phyloP scores from a whole-genome alignment of 257 asterid species.

The Fraxinus cuspidata region DNA sequence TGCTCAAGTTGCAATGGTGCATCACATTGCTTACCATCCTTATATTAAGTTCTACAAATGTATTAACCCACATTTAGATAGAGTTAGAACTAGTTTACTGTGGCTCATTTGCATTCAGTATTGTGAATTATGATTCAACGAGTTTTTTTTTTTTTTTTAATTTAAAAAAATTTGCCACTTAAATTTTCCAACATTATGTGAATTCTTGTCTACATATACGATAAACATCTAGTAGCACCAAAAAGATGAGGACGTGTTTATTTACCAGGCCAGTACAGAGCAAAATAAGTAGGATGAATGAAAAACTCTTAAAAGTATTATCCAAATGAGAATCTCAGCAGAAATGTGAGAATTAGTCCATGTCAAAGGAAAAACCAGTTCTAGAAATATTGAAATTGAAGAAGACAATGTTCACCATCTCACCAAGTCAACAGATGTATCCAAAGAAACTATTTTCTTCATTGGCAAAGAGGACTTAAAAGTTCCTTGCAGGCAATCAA shows the following conservation, averaged over 20 bases:
- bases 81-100: neutral
- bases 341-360: too few species aligned
- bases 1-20: neutral
- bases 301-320: too few species aligned
- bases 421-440: neutral
- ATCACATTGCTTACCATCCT: too few species aligned
- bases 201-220: neutral
- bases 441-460: neutral
- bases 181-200: neutral
- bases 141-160: too few species aligned
- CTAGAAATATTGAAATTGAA: too few species aligned
- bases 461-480: neutral
- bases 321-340: too few species aligned
- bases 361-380: too few species aligned
- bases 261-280: neutral
- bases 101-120: neutral
- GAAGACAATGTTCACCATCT: too few species aligned
- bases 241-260: neutral
- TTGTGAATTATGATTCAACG: neutral
- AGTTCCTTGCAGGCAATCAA: neutral
- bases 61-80: neutral
- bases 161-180: neutral
- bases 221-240: neutral
- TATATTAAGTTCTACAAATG: too few species aligned
- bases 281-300: too few species aligned